Conservation (phyloP, 2,329 filamentous ascomycete genomes). For the Ophiostoma sp. region DNA sequence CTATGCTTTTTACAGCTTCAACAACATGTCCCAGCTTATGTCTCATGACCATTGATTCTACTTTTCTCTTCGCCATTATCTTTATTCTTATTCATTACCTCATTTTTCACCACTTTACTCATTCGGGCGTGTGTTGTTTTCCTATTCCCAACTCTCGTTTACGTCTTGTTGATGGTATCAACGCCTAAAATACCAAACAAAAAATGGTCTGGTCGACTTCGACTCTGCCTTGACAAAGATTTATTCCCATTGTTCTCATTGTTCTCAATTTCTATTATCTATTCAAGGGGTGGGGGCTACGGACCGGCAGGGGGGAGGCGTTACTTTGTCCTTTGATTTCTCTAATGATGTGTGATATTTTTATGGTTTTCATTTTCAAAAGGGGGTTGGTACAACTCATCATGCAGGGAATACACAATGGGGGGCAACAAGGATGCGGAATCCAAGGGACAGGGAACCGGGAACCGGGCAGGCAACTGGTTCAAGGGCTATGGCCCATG, state of each 20-base stretch:
- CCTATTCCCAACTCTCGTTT: not conserved
- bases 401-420: conserved; percentile 3
- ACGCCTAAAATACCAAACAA: not conserved
- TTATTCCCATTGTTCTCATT: not conserved
- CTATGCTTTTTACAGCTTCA: not conserved
- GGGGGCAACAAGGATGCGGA: not conserved
- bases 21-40: not conserved
- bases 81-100: not conserved
- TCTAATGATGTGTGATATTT: not conserved
- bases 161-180: not conserved
- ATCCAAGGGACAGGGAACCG: too few relatives aligned
- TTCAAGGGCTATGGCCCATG: not conserved
- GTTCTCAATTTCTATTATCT: not conserved
- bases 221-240: too few relatives aligned
- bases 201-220: not conserved
- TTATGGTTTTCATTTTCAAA: not conserved
- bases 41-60: not conserved
- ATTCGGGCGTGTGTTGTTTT: conserved; percentile 1
- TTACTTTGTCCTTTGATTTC: not conserved
- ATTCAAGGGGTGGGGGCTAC: not conserved
- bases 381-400: not conserved
- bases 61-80: not conserved
- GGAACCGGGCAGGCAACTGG: not conserved
- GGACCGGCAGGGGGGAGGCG: not conserved
- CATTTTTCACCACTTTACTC: not conserved